Conservation (phyloP, 805 yeast species). For the Candida rishiriensis region DNA sequence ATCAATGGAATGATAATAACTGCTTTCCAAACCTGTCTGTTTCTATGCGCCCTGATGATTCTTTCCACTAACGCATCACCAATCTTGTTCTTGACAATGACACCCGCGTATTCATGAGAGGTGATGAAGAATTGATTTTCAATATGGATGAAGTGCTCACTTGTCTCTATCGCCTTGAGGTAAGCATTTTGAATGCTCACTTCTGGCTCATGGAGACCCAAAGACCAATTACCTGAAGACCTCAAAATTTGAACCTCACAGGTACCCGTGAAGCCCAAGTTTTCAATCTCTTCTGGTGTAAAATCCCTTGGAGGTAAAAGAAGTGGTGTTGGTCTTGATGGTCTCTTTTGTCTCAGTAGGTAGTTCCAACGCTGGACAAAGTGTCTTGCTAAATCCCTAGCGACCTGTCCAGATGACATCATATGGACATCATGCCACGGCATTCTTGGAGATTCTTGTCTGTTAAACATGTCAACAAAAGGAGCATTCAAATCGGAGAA, state of each 20-base stretch:
- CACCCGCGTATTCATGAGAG: conserved; percentile 81
- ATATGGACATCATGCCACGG: conserved; percentile 99
- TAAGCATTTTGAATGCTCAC: conserved; percentile 92
- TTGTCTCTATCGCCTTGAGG: conserved; percentile 81
- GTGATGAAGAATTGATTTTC: conserved; percentile 96
- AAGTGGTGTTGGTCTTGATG: conserved; percentile 89
- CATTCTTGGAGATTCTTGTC: conserved; percentile 82
- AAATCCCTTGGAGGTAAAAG: conserved; percentile 90
- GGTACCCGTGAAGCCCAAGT: conserved; percentile 65
- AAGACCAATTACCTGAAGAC: conserved; percentile 90
- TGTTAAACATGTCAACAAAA: conserved; percentile 86
- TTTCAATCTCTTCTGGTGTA: conserved; percentile 62
- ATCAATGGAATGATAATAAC: conserved; percentile 87
- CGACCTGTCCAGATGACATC: conserved; percentile 91
- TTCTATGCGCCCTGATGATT: conserved; percentile 80
- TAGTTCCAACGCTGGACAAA: conserved; percentile 98
- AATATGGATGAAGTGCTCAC: conserved; percentile 88
- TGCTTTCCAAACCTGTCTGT: conserved; percentile 81
- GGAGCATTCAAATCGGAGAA: conserved; percentile 79
- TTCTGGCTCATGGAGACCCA: conserved; percentile 81
- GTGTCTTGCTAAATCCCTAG: conserved; percentile 88
- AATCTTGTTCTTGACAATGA: conserved; percentile 76
- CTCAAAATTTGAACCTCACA: conserved; percentile 90
- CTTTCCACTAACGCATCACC: conserved; percentile 98
- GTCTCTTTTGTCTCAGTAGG: conserved; percentile 85